Percentiles rank a stretch among this genome's conserved stretches.
phyloP scores from a whole-genome alignment of 2,329 filamentous ascomycete species.

The Trichoderma asperellum region DNA sequence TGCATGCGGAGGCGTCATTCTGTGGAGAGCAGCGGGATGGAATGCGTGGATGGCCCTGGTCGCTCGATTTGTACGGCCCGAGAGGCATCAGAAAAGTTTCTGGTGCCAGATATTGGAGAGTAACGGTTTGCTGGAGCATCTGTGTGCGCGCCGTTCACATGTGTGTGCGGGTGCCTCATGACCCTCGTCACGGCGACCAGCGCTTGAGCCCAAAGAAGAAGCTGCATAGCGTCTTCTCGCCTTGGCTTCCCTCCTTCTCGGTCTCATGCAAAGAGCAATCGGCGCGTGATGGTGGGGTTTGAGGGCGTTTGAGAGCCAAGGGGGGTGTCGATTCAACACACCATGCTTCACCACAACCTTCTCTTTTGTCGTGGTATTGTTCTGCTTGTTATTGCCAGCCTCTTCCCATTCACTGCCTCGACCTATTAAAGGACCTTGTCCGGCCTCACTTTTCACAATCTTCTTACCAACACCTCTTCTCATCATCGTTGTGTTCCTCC shows the following conservation, averaged over 20 bases:
- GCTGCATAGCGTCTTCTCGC: slow-evolving; percentile 18
- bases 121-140: slow-evolving; percentile 16
- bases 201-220: slow-evolving; percentile 29
- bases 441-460: slow-evolving; percentile 20
- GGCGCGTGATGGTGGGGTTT: slow-evolving; percentile 30
- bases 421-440: slow-evolving; percentile 29
- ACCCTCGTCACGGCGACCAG: slow-evolving; percentile 26
- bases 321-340: slow-evolving; percentile 25
- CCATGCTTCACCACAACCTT: slow-evolving; percentile 17
- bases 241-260: slow-evolving; percentile 29
- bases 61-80: slow-evolving; percentile 17
- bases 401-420: slow-evolving; percentile 26
- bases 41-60: slow-evolving; percentile 1
- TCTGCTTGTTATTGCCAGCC: background rate
- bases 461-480: slow-evolving; percentile 22
- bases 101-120: slow-evolving; percentile 10
- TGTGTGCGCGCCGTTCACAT: slow-evolving; percentile 19
- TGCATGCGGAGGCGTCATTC: slow-evolving; percentile 15
- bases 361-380: background rate
- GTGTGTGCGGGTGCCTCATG: slow-evolving; percentile 27
- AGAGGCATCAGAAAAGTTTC: slow-evolving; percentile 23
- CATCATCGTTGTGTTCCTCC: slow-evolving; percentile 10
- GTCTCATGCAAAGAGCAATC: slow-evolving; percentile 29
- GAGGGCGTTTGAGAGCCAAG: slow-evolving; percentile 2
- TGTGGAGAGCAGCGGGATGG: background rate